Evolutionary conservation across 139 green algal genomes (phyloP), one percentile per base, ranked within the genome.

Genomic region (Volvox africanus): DNA sequence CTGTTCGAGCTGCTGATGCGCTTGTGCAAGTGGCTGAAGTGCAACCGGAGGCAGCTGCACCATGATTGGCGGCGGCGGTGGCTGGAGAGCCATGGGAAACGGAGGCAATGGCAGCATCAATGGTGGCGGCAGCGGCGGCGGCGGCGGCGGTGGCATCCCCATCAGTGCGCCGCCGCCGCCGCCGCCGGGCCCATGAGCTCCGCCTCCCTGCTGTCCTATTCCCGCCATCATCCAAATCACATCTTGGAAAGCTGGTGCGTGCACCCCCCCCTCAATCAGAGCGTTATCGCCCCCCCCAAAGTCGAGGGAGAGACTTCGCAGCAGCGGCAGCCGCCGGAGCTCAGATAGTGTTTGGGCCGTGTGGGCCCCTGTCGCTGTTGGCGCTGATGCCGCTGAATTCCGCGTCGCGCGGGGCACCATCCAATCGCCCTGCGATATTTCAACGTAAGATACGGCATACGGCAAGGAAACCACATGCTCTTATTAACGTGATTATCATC

Each of bases 361-460:
- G 36, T 65, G 22, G 20, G 73, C 18, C 9, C 50, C 20, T 21
- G 73, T 18, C 26, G 73, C 73, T 18, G 73, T 12, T 13, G 73
- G 30, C 32, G 16, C 75, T 11, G 75, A 18, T 17, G 75, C 75
- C 14, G 75, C 75, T 21, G 75, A 17, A 55, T 55, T 17, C 75
- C 17, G 75, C 75, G n/a, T 6, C 71, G 17, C 26, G 71, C 62
- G 62, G 28, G 82, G 82, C 28, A 67, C 30, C 83, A 88, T 88
- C 83, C 83, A 88, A 65, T 88, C 83, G 22, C 83, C 83, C 83
- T 88, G 71, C 21, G 9, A 55, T 55, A 55, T 55, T 9, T 5
- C 44, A 55, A 9, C 44, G 44, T 55, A 55, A 9, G 44, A 14
- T 55, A 55, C n/a, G n/a, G n/a, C n/a, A n/a, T n/a, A 55, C 44